Evolutionary conservation across 164 flowering plant genomes (phyloP).

Genomic region (Umbellularia californica): DNA sequence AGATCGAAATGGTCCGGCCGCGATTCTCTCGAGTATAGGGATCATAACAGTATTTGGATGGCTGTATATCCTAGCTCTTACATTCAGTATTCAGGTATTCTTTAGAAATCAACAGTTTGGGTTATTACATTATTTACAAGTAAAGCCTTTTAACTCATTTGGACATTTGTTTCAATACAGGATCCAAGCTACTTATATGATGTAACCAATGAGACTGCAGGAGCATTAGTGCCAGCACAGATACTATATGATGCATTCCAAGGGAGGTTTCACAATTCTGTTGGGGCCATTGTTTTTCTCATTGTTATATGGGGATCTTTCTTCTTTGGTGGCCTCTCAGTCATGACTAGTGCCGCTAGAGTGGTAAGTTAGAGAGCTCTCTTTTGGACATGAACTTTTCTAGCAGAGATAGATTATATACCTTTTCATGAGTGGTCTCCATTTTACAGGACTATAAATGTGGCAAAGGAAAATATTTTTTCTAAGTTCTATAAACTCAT

Average conservation of each 20-base stretch:
- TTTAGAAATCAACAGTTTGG: neutral
- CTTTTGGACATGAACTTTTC: neutral
- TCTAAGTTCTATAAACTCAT: too few species aligned
- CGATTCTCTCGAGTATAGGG: conserved; percentile 61
- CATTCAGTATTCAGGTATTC: conserved; percentile 70
- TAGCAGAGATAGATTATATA: too few species aligned
- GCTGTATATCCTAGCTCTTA: conserved; percentile 65
- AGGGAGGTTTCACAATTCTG: conserved; percentile 47
- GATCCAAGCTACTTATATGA: conserved; percentile 54
- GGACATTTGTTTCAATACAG: conserved; percentile 20
- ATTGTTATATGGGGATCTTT: conserved; percentile 70
- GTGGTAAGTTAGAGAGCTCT: conserved; percentile 15
- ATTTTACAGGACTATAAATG: too few species aligned
- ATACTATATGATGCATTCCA: conserved; percentile 68
- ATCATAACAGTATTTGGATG: conserved; percentile 62
- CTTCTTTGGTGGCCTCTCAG: conserved; percentile 73
- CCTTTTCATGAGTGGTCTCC: too few species aligned
- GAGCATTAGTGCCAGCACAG: conserved; percentile 66
- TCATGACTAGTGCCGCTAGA: conserved; percentile 63
- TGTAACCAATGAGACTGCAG: conserved; percentile 61
- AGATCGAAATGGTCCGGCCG: conserved; percentile 66
- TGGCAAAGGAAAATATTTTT: too few species aligned
- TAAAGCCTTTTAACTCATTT: neutral
- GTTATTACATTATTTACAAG: neutral
- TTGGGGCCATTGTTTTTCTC: conserved; percentile 57